A percentile compares a stretch with the other conserved stretches of the same genome.
These are phyloP conservation scores for Suhomyces vadensis DNA, from an alignment of 805 yeast species.

Conservation along the genomic window DNA sequence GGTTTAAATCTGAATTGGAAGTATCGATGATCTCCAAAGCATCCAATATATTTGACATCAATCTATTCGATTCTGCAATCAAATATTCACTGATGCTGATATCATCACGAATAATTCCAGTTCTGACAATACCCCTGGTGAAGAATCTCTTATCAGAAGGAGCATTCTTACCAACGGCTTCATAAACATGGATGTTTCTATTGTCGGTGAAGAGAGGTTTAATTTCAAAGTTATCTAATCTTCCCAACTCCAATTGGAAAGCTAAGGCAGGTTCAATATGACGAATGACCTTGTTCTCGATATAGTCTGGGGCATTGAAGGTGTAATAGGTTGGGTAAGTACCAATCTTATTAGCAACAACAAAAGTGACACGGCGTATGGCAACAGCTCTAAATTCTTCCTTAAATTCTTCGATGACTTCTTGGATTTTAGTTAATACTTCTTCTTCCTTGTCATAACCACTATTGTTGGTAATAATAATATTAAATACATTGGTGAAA, in stretches of 20 bases:
- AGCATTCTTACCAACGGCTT: constrained; percentile 92
- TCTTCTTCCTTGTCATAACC: constrained; percentile 74
- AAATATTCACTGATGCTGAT: constrained; percentile 90
- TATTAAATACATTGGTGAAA: constrained; percentile 78
- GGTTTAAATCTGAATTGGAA: constrained; percentile 92
- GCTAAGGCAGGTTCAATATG: constrained; percentile 98
- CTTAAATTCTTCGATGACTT: constrained; percentile 64
- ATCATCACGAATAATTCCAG: constrained; percentile 92
- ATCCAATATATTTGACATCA: constrained; percentile 94
- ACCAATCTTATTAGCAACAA: constrained; percentile 81
- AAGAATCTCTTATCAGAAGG: constrained; percentile 93
- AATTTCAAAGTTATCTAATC: constrained; percentile 92
- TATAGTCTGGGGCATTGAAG: constrained; percentile 82
- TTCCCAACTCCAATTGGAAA: constrained; percentile 91
- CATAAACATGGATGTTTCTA: constrained; percentile 96
- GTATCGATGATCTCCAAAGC: constrained; percentile 93
- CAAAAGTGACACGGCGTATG: constrained; percentile 91
- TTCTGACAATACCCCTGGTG: constrained; percentile 95
- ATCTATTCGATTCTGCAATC: constrained; percentile 93
- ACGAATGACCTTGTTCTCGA: constrained; percentile 90
- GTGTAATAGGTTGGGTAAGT: constrained; percentile 94
- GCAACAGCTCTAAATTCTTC: constrained; percentile 70
- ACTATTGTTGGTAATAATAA: constrained; percentile 71
- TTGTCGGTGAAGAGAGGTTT: constrained; percentile 94
- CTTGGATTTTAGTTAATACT: constrained; percentile 60